These are phyloP conservation scores for Aspergillus viridinutans DNA, from an alignment of 2,329 filamentous ascomycete species.

Conservation along the genomic window DNA sequence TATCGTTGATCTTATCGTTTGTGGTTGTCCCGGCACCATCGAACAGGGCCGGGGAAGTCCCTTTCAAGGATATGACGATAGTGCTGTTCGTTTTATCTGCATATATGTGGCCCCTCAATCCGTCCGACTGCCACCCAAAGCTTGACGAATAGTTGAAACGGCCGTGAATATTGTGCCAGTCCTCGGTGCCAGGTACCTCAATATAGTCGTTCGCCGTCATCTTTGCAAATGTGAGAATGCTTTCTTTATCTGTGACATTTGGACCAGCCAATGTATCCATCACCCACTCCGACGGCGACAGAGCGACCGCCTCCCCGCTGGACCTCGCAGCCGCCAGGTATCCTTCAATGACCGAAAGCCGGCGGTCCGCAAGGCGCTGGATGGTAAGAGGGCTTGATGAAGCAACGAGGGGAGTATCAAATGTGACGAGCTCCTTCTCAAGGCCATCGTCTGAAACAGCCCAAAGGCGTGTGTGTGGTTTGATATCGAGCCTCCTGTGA, in stretches of 20 bases:
- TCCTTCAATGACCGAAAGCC: slow-evolving; percentile 70
- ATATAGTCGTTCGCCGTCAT: slow-evolving; percentile 92
- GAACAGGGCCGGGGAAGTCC: slow-evolving; percentile 83
- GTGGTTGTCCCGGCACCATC: slow-evolving; percentile 96
- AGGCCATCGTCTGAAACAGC: slow-evolving; percentile 38
- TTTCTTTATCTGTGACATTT: slow-evolving; percentile 79
- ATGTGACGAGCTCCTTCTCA: slow-evolving; percentile 40
- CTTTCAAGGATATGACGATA: slow-evolving; percentile 87
- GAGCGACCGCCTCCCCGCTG: slow-evolving; percentile 61
- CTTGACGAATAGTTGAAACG: slow-evolving; percentile 81
- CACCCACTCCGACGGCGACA: slow-evolving; percentile 75
- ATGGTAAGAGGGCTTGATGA: slow-evolving; percentile 66
- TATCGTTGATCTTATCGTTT: slow-evolving; percentile 97
- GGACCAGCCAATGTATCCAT: slow-evolving; percentile 74
- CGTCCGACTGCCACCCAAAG: slow-evolving; percentile 90
- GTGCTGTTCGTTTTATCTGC: slow-evolving; percentile 81
- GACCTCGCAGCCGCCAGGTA: slow-evolving; percentile 70
- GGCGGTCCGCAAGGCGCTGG: slow-evolving; percentile 74
- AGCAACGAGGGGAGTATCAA: slow-evolving; percentile 53
- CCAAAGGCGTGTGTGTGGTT: slow-evolving; percentile 54
- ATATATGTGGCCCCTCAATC: slow-evolving; percentile 87
- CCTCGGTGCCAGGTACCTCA: slow-evolving; percentile 61
- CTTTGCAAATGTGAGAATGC: slow-evolving; percentile 75
- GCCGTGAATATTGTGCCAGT: slow-evolving; percentile 78
- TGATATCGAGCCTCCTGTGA: slow-evolving; percentile 71